A percentile compares a stretch with the other conserved stretches of the same genome.
Conservation (phyloP, 768 basidiomycete species). For the Naematelia aurantialba region DNA sequence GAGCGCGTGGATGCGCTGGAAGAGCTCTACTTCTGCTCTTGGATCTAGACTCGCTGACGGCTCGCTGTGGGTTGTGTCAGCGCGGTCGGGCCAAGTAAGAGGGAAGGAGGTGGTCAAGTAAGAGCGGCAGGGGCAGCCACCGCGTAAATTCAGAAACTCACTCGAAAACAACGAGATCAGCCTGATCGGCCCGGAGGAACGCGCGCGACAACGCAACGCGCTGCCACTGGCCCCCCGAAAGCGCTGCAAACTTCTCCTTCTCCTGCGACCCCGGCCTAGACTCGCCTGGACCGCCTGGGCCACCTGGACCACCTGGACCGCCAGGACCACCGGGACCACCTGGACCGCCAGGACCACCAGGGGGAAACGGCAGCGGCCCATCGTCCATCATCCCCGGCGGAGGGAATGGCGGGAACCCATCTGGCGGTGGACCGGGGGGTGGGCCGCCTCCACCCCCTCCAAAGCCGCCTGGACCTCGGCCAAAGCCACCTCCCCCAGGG, state of each 20-base stretch:
- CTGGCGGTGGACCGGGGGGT: background rate
- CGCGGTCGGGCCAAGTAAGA: too few relatives aligned
- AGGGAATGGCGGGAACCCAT: background rate
- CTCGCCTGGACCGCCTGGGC: too few relatives aligned
- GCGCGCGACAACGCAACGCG: slow-evolving; percentile 74
- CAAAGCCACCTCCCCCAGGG: too few relatives aligned
- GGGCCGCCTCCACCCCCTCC: background rate
- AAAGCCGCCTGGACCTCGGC: background rate
- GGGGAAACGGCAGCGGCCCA: background rate
- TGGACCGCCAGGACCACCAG: too few relatives aligned
- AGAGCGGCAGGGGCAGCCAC: too few relatives aligned
- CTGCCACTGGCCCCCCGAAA: slow-evolving; percentile 70
- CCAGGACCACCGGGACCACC: too few relatives aligned
- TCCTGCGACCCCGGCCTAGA: too few relatives aligned
- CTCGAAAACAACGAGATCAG: slow-evolving; percentile 79
- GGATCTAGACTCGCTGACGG: slow-evolving; percentile 46
- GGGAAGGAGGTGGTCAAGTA: background rate
- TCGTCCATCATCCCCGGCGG: background rate
- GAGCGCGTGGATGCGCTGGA: slow-evolving; percentile 41
- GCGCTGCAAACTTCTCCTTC: slow-evolving; percentile 10
- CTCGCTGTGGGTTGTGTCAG: too few relatives aligned
- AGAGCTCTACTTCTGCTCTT: slow-evolving; percentile 35
- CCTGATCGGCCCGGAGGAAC: slow-evolving; percentile 74
- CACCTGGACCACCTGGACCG: too few relatives aligned
- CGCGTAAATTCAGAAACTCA: slow-evolving; percentile 18